These are phyloP conservation scores for Solanum tacnaense DNA, from an alignment of 257 asterid genomes.

Conservation along the genomic window DNA sequence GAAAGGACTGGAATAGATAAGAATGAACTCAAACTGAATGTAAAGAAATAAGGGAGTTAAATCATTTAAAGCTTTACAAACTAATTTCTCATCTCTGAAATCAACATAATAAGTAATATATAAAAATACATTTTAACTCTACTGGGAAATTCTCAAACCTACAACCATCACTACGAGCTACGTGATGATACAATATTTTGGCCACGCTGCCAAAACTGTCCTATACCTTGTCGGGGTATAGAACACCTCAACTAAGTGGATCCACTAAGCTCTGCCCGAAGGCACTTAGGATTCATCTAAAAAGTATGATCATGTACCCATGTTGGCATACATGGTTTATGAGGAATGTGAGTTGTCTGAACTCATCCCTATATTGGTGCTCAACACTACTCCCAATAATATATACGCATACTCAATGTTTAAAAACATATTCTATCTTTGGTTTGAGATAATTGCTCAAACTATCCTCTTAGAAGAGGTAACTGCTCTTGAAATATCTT, in stretches of 20 bases:
- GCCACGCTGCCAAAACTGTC: neutral
- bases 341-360: too few relatives aligned
- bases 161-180: neutral
- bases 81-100: neutral
- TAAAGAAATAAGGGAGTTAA: neutral
- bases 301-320: too few relatives aligned
- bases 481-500: neutral
- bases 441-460: neutral
- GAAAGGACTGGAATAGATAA: too few relatives aligned
- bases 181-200: neutral
- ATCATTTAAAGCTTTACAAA: too few relatives aligned
- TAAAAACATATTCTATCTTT: too few relatives aligned
- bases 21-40: neutral
- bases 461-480: neutral
- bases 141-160: neutral
- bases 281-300: neutral
- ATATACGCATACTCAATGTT: neutral
- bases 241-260: neutral
- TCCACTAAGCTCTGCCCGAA: neutral
- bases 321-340: neutral
- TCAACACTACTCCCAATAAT: too few relatives aligned
- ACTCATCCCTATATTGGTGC: neutral
- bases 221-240: neutral
- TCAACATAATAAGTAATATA: neutral
- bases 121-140: neutral